These are phyloP conservation scores for Aspergillus tamarii DNA, from an alignment of 2,329 filamentous ascomycete genomes.

Conservation along the genomic window DNA sequence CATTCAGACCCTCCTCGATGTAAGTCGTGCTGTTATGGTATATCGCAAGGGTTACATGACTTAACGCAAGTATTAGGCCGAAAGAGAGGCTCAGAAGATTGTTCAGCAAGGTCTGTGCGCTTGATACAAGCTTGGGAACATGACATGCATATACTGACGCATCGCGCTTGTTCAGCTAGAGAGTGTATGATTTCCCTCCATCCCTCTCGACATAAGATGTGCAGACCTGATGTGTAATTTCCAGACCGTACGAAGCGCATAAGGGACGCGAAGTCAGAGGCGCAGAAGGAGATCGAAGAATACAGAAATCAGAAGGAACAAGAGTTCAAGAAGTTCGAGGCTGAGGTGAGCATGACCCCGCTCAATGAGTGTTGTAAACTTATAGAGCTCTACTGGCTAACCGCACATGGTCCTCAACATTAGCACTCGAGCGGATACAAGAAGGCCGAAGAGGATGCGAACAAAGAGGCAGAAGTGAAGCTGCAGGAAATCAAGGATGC, in stretches of 20 bases:
- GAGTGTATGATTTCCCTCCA: conserved; percentile 67
- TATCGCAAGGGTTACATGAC: conserved; percentile 3
- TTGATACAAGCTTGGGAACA: not conserved
- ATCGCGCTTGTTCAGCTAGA: conserved; percentile 63
- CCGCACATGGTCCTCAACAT: not conserved
- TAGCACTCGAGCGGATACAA: conserved; percentile 93
- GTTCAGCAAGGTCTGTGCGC: conserved; percentile 80
- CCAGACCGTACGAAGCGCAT: conserved; percentile 93
- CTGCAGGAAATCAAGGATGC: conserved; percentile 80
- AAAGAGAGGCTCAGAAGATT: conserved; percentile 98
- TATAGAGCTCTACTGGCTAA: not conserved
- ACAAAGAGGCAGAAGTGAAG: conserved; percentile 78
- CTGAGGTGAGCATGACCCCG: conserved; percentile 58
- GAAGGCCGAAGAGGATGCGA: conserved; percentile 76
- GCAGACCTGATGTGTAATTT: conserved; percentile 15
- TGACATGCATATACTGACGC: conserved; percentile 24
- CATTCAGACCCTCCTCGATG: conserved; percentile 98
- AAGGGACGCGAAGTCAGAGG: conserved; percentile 93
- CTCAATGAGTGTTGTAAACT: not conserved
- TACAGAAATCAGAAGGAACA: conserved; percentile 89
- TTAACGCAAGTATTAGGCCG: conserved; percentile 64
- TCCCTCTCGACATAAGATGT: conserved; percentile 14
- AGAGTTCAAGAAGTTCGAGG: conserved; percentile 93
- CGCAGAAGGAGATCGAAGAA: conserved; percentile 95
- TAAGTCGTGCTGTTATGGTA: conserved; percentile 55